These are phyloP conservation scores for Cadophora sp. DNA, from an alignment of 2,329 filamentous ascomycete genomes.

Conservation along the genomic window DNA sequence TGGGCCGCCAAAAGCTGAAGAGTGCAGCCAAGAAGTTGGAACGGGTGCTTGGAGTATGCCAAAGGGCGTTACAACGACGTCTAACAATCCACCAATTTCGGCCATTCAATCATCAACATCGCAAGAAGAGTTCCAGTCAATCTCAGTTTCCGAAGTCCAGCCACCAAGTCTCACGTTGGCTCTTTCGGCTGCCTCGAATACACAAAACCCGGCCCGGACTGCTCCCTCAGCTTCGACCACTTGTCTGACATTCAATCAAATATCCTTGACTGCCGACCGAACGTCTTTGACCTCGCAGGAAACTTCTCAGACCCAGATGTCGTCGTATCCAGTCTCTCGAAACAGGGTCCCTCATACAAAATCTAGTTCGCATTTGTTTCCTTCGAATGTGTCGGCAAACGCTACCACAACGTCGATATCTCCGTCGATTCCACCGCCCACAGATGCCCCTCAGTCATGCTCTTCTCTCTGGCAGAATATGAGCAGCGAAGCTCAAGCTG, in stretches of 20 bases:
- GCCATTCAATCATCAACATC: background rate
- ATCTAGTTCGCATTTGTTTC: too few relatives aligned
- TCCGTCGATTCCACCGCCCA: background rate
- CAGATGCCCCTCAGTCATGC: background rate
- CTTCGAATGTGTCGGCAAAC: too few relatives aligned
- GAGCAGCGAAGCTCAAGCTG: background rate
- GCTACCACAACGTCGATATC: background rate
- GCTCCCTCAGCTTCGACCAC: background rate
- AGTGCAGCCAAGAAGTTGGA: background rate
- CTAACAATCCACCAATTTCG: background rate
- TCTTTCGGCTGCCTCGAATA: background rate
- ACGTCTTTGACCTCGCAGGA: background rate
- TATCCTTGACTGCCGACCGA: background rate
- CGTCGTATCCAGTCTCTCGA: background rate
- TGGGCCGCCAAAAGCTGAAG: background rate
- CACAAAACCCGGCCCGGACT: background rate
- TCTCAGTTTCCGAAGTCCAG: background rate
- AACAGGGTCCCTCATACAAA: background rate
- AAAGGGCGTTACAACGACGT: too few relatives aligned
- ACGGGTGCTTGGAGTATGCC: background rate
- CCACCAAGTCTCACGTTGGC: background rate
- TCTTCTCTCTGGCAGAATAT: background rate
- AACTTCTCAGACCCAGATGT: background rate
- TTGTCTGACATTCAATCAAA: background rate
- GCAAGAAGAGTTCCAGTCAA: background rate